Conservation (phyloP, 139 green algal species). For the Auxenochlorella pyrenoidosa region DNA sequence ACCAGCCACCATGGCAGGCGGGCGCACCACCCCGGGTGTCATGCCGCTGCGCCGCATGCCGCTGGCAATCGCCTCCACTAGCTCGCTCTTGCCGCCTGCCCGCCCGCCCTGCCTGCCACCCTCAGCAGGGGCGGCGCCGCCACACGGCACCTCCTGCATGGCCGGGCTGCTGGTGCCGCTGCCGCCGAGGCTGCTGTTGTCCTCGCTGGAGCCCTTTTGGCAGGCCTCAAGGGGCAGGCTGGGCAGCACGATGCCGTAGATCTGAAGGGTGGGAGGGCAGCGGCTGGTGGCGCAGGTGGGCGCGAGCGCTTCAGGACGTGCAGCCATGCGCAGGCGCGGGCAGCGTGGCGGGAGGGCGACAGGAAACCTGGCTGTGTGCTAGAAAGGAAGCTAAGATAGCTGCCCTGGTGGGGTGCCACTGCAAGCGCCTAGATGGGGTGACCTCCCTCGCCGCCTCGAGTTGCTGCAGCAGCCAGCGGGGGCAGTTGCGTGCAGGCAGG, state of each 20-base stretch:
- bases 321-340: too few relatives aligned
- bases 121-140: not conserved
- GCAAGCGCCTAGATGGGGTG: too few relatives aligned
- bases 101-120: not conserved
- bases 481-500: too few relatives aligned
- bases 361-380: too few relatives aligned
- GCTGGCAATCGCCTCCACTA: constrained; percentile 29
- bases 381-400: too few relatives aligned
- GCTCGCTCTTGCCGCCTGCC: not conserved
- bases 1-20: constrained; percentile 71
- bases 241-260: constrained; percentile 83
- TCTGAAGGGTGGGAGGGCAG: constrained; percentile 62
- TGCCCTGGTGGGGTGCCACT: too few relatives aligned
- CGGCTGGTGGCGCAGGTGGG: constrained; percentile 29
- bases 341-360: too few relatives aligned
- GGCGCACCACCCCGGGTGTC: constrained; percentile 55
- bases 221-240: not conserved
- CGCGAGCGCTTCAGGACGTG: too few relatives aligned
- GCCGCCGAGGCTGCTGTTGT: not conserved
- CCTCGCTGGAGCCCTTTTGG: not conserved
- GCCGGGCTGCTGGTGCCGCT: not conserved
- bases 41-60: constrained; percentile 18
- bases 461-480: too few relatives aligned
- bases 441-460: too few relatives aligned
- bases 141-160: not conserved